These are phyloP conservation scores for Fraxinus excelsior DNA, from an alignment of 257 asterid species.

Conservation along the genomic window DNA sequence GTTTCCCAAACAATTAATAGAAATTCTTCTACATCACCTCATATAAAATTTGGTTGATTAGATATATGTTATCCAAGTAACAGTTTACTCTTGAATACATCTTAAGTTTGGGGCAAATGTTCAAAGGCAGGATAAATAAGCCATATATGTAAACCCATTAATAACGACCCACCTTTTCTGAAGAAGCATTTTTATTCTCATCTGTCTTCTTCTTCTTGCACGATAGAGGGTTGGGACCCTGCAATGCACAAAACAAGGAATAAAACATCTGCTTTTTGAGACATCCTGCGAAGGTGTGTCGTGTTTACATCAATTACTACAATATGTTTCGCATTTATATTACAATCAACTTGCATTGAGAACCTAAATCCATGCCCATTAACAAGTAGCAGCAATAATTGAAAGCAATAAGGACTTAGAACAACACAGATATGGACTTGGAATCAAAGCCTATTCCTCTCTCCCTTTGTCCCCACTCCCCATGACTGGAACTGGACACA, in stretches of 20 bases:
- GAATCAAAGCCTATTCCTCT: neutral
- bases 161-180: conserved; percentile 49
- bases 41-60: neutral
- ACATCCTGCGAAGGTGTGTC: neutral
- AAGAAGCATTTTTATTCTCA: conserved; percentile 34
- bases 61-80: conserved; percentile 2
- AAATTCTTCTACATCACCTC: neutral
- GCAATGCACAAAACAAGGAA: conserved; percentile 28
- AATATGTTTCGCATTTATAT: neutral
- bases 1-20: neutral
- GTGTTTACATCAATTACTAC: neutral
- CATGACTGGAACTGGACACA: neutral
- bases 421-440: neutral
- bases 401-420: neutral
- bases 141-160: neutral
- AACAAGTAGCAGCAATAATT: neutral
- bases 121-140: neutral
- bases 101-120: neutral
- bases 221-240: conserved; percentile 96
- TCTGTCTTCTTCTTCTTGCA: conserved; percentile 67
- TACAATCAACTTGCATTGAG: neutral
- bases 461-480: neutral
- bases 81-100: neutral
- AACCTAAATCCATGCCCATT: neutral
- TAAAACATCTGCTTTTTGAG: neutral